Evolutionary conservation across 768 basidiomycete species (phyloP).

Genomic region (Chalciporus piperatus): DNA sequence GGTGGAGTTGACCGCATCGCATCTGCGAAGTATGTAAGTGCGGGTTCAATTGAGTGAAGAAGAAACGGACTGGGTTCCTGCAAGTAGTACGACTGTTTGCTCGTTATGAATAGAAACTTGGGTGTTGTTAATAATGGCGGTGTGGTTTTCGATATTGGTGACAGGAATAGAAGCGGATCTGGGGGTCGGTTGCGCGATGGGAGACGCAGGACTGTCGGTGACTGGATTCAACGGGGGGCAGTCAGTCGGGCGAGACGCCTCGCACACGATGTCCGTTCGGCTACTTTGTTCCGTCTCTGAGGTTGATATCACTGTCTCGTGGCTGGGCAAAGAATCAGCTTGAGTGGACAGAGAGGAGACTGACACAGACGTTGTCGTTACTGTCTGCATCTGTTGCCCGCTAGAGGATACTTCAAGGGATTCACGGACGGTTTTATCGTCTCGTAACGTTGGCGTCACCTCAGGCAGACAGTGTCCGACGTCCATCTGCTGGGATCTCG

Average conservation of each 20-base stretch:
- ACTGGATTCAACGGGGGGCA: neutral
- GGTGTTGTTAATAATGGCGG: neutral
- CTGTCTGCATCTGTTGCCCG: neutral
- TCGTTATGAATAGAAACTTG: neutral
- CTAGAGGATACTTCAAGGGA: conserved; percentile 3
- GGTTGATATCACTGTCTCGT: neutral
- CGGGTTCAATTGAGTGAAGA: neutral
- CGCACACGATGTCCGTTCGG: neutral
- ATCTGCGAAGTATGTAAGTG: conserved; percentile 1
- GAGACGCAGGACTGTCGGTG: neutral
- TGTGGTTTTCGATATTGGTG: neutral
- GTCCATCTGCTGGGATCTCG: neutral
- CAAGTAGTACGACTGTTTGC: neutral
- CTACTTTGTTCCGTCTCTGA: neutral
- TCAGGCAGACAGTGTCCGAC: neutral
- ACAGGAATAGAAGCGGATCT: neutral
- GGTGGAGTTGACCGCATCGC: neutral
- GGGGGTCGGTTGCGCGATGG: neutral
- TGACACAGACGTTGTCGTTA: neutral
- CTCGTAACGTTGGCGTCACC: neutral
- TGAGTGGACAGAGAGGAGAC: neutral
- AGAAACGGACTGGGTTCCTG: conserved; percentile 1
- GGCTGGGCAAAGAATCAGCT: neutral
- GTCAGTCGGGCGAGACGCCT: neutral
- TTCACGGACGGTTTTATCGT: neutral